Base-by-base conservation (phyloP, 2,329 filamentous ascomycete species). In the Atkinsonella texensis region DNA sequence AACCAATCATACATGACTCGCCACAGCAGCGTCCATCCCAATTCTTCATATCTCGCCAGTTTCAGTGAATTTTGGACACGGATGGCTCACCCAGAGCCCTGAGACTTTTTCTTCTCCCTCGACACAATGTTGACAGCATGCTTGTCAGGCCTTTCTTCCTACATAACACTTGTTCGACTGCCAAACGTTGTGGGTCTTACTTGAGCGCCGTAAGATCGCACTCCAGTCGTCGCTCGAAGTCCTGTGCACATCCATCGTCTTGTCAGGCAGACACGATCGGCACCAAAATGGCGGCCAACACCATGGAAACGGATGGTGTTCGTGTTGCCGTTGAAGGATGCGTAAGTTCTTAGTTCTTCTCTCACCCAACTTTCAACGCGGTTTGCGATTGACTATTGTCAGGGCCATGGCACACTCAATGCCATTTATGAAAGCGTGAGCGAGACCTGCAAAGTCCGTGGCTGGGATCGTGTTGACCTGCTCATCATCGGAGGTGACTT, bases 401-500 rank as follows among this genome's bases (percentile, higher is more conserved):
- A 93, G 87, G 91, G 91, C 53, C 93, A 98, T 70, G 93, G 93
- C 56, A 88, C 84, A 1, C 80, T 98, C 49, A 80, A 97, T 65
- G 86, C 88, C 52, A 97, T 98, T 59, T 98, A 97, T 67, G 80
- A 85, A 1, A 84, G 87, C 1, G 80, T 95, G 28, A 72, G 77
- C 41, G 75, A 79, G 56, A 77, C 88, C 10, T 87, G 84, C 66
- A 73, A 80, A 57, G 72, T 77, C 45, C 85, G 86, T 59, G 78
- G 78, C 23, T 96, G 91, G 90, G 75, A 85, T 57, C 80, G 78
- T 35, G 81, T 97, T 32, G 93, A 98, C 65, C 70, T 96, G 11
- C 71, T 98, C 58, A 94, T 98, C 62, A 95, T 98, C 60, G 89
- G 91, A 52, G 93, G 93, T 31, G 93, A 98, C 65, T 98, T 98